Base-by-base conservation (phyloP, 2,329 filamentous ascomycete species). In the Rhynchosporium secalis region DNA sequence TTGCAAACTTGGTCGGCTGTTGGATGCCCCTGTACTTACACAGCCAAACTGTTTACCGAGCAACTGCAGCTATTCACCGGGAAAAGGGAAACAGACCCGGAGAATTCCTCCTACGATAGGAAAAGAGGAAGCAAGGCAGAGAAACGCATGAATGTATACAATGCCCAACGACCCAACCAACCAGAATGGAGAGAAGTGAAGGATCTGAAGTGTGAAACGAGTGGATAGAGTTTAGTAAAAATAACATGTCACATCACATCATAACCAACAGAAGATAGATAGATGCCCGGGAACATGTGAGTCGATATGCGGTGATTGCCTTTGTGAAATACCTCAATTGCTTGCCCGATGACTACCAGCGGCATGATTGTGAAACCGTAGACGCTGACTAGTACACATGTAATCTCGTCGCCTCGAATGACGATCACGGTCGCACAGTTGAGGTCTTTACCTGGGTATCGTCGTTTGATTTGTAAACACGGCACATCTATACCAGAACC, bases 121-220 rank as follows among this genome's bases (percentile, higher is more conserved):
- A 5, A 40, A n/a, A 54, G n/a, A 28, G n/a, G 33, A 54, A 54
- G 33, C 49, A 54, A 54, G 49, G 49, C 36, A 40, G 49, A 40
- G 28, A 28, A 26, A 9, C 15, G 51, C 51, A 54, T 54, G 51
- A 54, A 54, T 40, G 49, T 36, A 28, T 40, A 28, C 28, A 54
- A 46, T n/a, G n/a, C 3, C 9, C 36, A 12, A 13, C 7, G 51
- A 41, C 51, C 51, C 7, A 33, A 41, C 51, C 51, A 54, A 40
- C 20, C 51, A 41, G 33, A 6, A 28, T 4, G 36, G 40, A 40
- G 20, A 12, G n/a, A 38, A 26, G 36, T 40, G 33, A 54, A 54
- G 51, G 51, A 54, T 54, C 38, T 26, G 36, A 41, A 9, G 38
- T 40, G 33, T 54, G 51, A 54, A 54, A 54, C 51, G 20, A 54